Conservation (phyloP, 768 basidiomycete species). For the Pleurotus platypus region DNA sequence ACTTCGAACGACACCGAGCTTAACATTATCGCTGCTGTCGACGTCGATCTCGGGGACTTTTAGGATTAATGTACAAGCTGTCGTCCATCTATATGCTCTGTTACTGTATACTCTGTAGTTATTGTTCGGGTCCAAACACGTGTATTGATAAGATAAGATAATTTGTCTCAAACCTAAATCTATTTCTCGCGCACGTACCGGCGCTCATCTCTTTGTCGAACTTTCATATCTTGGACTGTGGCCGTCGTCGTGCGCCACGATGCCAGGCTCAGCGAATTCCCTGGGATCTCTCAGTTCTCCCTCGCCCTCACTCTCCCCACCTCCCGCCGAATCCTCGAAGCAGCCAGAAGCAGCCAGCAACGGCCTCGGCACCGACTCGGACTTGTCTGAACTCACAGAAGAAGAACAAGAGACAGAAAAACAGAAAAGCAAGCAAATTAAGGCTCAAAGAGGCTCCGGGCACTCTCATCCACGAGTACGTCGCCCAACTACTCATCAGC, state of each 20-base stretch:
- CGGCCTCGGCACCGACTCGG: conserved; percentile 57
- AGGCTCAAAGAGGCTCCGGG: background rate
- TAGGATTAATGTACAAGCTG: conserved; percentile 24
- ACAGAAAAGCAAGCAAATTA: conserved; percentile 12
- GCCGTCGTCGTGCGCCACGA: conserved; percentile 25
- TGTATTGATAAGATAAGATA: conserved; percentile 33
- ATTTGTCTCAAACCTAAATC: conserved; percentile 19
- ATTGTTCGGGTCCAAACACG: background rate
- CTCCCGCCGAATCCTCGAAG: conserved; percentile 16
- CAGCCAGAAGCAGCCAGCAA: conserved; percentile 20
- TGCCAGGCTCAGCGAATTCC: conserved; percentile 60
- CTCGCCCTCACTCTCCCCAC: conserved; percentile 55
- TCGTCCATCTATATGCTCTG: too few relatives aligned
- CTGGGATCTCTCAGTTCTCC: conserved; percentile 66
- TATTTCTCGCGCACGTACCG: conserved; percentile 41
- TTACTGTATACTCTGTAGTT: too few relatives aligned
- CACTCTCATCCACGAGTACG: background rate
- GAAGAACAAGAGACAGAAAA: conserved; percentile 62
- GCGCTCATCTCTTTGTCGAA: conserved; percentile 21
- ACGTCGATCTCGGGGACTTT: conserved; percentile 79
- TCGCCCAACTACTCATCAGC: conserved; percentile 16
- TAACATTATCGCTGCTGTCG: conserved; percentile 60
- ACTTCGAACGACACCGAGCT: conserved; percentile 18
- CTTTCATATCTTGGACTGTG: conserved; percentile 23
- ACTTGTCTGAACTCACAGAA: conserved; percentile 81